Evolutionary conservation across 768 basidiomycete species (phyloP).

Genomic region (Dictyophora rubrovolvata): DNA sequence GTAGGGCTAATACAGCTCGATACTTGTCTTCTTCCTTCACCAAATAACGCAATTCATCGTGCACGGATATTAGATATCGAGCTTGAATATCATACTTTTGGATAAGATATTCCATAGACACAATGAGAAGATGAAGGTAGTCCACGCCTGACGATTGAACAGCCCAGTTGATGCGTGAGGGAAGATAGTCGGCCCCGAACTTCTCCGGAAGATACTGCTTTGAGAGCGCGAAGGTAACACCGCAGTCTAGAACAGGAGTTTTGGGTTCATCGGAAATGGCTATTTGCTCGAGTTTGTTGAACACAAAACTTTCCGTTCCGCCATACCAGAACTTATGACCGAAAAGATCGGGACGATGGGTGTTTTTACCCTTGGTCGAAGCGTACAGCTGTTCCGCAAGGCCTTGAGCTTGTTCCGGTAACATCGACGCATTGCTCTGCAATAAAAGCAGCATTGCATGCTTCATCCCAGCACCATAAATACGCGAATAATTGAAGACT

Average conservation of each 20-base stretch:
- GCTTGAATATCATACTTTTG: slow-evolving; percentile 75
- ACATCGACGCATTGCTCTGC: slow-evolving; percentile 74
- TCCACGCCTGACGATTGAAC: slow-evolving; percentile 98
- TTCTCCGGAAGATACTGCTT: slow-evolving; percentile 76
- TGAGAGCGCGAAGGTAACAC: slow-evolving; percentile 86
- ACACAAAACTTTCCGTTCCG: slow-evolving; percentile 90
- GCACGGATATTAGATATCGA: slow-evolving; percentile 91
- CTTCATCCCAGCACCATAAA: slow-evolving; percentile 96
- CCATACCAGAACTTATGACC: slow-evolving; percentile 91
- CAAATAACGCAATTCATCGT: slow-evolving; percentile 93
- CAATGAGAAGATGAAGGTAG: slow-evolving; percentile 93
- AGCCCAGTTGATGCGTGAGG: slow-evolving; percentile 98
- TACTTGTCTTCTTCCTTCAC: slow-evolving; percentile 83
- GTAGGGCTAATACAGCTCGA: slow-evolving; percentile 84
- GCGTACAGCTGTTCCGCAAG: slow-evolving; percentile 80
- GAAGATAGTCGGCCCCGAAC: slow-evolving; percentile 83
- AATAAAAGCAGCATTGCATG: slow-evolving; percentile 83
- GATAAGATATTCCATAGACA: slow-evolving; percentile 86
- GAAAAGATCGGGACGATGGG: slow-evolving; percentile 64
- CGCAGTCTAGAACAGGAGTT: slow-evolving; percentile 91
- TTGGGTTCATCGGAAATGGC: slow-evolving; percentile 77
- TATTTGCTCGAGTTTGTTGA: slow-evolving; percentile 96
- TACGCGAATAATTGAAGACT: slow-evolving; percentile 97
- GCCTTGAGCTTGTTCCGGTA: slow-evolving; percentile 65
- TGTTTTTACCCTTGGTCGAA: slow-evolving; percentile 88